These are phyloP conservation scores for Diddensiella caesifluorescens DNA, from an alignment of 805 yeast species.

Conservation along the genomic window DNA sequence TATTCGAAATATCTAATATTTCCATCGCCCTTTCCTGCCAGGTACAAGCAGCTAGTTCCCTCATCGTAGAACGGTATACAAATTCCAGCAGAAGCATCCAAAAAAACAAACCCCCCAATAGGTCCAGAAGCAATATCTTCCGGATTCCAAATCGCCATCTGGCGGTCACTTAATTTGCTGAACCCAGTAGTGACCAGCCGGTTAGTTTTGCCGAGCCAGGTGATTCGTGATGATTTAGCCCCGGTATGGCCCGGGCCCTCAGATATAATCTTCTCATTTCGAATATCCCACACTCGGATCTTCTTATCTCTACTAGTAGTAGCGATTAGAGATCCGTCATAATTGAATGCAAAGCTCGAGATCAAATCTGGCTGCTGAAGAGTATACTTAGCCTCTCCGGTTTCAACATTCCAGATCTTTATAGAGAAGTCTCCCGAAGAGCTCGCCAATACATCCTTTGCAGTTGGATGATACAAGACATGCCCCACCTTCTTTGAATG, in stretches of 20 bases:
- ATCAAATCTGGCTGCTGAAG: conserved; percentile 85
- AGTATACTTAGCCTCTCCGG: conserved; percentile 64
- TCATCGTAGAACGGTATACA: conserved; percentile 88
- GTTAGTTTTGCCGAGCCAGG: conserved; percentile 85
- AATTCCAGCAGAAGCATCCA: conserved; percentile 91
- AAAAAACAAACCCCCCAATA: conserved; percentile 77
- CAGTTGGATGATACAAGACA: conserved; percentile 83
- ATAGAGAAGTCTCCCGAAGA: conserved; percentile 87
- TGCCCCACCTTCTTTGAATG: conserved; percentile 94
- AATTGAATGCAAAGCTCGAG: conserved; percentile 87
- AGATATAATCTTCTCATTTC: conserved; percentile 63
- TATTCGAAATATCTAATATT: conserved; percentile 91
- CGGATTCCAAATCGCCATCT: conserved; percentile 90
- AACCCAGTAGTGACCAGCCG: conserved; percentile 92
- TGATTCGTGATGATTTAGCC: conserved; percentile 82
- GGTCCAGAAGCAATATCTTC: conserved; percentile 71
- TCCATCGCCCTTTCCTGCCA: conserved; percentile 98
- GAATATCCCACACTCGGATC: conserved; percentile 86
- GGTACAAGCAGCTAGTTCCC: conserved; percentile 68
- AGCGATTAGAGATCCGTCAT: conserved; percentile 80
- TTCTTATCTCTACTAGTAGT: conserved; percentile 89
- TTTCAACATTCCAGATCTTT: conserved; percentile 82
- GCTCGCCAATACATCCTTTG: conserved; percentile 79
- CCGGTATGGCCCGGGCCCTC: conserved; percentile 92
- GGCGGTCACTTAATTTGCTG: conserved; percentile 88